Evolutionary conservation across 306 rosid species (phyloP), one percentile per base, ranked within the genome.

Genomic region (Begonia masoniana): DNA sequence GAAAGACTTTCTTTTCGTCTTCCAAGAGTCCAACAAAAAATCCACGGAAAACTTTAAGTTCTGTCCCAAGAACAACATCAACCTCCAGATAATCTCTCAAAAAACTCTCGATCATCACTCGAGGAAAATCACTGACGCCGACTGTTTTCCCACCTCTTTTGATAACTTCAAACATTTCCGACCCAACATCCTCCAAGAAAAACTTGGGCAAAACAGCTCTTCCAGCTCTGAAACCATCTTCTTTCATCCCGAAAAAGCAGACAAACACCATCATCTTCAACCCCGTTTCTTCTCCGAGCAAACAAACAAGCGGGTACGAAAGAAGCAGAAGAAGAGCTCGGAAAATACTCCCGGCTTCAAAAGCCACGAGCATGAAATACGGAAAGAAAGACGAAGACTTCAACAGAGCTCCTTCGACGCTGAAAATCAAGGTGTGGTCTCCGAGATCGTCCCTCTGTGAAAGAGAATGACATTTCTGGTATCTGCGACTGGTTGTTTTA

Each of bases 361-460:
- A 85, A 2, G 97, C 95, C 47, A 82, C 95, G 8, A 89, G 83
- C 95, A 85, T 82, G 80, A 89, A 89, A 62, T 85, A 85, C 4
- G 89, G 74, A 56, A 85, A 85, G 41, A 71, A 9, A 62, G 72
- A 81, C 21, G 76, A 48, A 17, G 91, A 77, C 60, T 62, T 85
- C 15, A 89, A 54, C 23, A 89, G 50, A 35, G 80, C 64, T 26
- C 68, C 82, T 64, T 89, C 97, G 1, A 89, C 79, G 51, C 78
- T 72, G 61, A 89, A 89, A 51, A 89, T 47, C 47, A 80, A 12
- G 35, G 84, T 73, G 13, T 71, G 69, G 50, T 66, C 70, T 12
- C 59, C 14, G 46, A 80, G 76, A 56, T 77, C 76, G 41, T 66
- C 39, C 21, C 72, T 61, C 8, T 62, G 71, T 43, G 79, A 15